Evolutionary conservation across 148 eudicot species (phyloP).

Genomic region (Amaranthus hypochondriacus): DNA sequence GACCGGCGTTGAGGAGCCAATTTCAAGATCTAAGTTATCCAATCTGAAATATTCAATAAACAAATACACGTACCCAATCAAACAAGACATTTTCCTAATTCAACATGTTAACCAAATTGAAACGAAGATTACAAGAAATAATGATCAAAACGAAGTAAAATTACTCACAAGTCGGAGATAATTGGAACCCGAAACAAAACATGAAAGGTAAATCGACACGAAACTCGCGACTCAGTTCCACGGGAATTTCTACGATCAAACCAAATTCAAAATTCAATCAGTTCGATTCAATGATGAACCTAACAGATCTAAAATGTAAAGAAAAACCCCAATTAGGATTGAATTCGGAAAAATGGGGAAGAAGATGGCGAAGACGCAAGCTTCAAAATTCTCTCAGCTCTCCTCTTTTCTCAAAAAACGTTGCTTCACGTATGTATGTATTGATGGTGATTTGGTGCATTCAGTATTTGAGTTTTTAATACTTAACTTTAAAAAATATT

Average conservation of each 20-base stretch:
- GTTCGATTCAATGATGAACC: background rate
- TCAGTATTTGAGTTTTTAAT: no score
- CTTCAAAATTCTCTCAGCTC: constrained; percentile 5
- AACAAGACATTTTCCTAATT: background rate
- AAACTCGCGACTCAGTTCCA: background rate
- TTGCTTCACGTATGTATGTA: background rate
- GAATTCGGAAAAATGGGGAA: background rate
- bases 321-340: constrained; percentile 1
- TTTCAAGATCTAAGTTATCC: constrained; percentile 46
- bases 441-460: no score
- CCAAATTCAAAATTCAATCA: background rate
- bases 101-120: background rate
- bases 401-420: background rate
- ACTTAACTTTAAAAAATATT: no score
- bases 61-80: background rate
- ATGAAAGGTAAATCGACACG: constrained; percentile 9
- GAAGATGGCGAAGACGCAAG: background rate
- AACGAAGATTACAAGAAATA: background rate
- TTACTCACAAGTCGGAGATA: constrained; percentile 35
- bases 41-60: constrained; percentile 22
- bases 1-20: constrained; percentile 99
- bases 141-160: background rate
- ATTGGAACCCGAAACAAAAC: constrained; percentile 36
- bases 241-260: background rate
- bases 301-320: background rate